These are phyloP conservation scores for Ophiostoma piceae DNA, from an alignment of 2,329 filamentous ascomycete species.

Conservation along the genomic window DNA sequence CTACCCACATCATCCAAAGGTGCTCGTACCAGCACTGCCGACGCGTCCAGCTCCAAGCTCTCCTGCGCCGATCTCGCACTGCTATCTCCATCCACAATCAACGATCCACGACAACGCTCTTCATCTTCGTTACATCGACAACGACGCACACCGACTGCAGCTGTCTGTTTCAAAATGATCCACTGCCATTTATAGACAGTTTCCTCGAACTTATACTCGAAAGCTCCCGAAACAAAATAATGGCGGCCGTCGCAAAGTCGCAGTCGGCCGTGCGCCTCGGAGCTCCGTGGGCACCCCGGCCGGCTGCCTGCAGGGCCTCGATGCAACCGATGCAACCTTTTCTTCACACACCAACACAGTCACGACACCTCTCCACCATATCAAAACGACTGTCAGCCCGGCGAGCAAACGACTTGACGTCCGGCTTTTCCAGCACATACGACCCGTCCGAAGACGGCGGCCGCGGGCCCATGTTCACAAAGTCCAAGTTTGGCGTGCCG, in stretches of 20 bases:
- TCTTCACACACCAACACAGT: background rate
- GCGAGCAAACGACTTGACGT: conserved; percentile 48
- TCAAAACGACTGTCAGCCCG: conserved; percentile 32
- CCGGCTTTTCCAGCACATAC: conserved; percentile 56
- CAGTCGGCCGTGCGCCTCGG: conserved; percentile 22
- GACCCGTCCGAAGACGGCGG: conserved; percentile 50
- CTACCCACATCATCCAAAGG: background rate
- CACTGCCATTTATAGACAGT: background rate
- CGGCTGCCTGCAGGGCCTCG: background rate
- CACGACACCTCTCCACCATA: conserved; percentile 32
- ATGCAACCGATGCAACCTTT: background rate
- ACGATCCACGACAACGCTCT: background rate
- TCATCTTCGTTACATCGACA: background rate
- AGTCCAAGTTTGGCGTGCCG: conserved; percentile 53
- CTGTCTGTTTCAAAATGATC: background rate
- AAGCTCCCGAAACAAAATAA: background rate
- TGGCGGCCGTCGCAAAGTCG: conserved; percentile 25
- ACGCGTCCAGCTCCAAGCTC: background rate
- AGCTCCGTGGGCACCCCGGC: conserved; percentile 6
- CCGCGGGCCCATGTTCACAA: conserved; percentile 56
- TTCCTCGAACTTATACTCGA: background rate
- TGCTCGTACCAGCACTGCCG: background rate
- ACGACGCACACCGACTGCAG: background rate
- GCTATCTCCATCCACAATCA: background rate
- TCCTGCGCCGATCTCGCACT: conserved; percentile 8